phyloP scores from a whole-genome alignment of 331 rosid genomes.

The Malus hybrid region DNA sequence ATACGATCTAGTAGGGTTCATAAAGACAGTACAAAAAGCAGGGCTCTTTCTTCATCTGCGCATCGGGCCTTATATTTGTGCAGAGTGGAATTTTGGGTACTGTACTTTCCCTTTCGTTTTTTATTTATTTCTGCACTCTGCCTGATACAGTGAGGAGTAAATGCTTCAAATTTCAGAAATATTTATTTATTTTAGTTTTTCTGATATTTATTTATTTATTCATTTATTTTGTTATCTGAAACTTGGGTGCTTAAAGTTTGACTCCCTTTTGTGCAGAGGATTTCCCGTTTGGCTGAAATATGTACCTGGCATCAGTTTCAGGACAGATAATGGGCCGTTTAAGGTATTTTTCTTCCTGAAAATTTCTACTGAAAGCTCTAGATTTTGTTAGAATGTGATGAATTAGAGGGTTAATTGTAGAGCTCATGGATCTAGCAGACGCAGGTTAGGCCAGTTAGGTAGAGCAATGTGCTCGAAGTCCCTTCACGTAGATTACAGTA shows the following conservation, averaged over 20 bases:
- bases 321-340: conserved; percentile 89
- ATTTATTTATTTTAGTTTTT: background rate
- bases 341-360: conserved; percentile 45
- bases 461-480: background rate
- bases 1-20: conserved; percentile 77
- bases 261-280: conserved; percentile 45
- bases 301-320: conserved; percentile 93
- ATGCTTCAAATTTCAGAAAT: background rate
- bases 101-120: background rate
- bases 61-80: conserved; percentile 94
- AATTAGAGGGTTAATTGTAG: background rate
- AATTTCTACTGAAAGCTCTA: background rate
- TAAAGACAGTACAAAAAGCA: conserved; percentile 76
- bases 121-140: background rate
- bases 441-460: background rate
- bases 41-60: conserved; percentile 94
- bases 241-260: conserved; percentile 5
- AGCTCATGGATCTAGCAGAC: too few species aligned
- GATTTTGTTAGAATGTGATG: background rate
- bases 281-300: conserved; percentile 96
- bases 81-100: conserved; percentile 99
- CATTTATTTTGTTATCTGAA: background rate
- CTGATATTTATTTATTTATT: background rate
- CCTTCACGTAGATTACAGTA: background rate
- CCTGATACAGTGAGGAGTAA: background rate